phyloP scores from a whole-genome alignment of 2,329 filamentous ascomycete genomes.

The Laburnicola sp. region DNA sequence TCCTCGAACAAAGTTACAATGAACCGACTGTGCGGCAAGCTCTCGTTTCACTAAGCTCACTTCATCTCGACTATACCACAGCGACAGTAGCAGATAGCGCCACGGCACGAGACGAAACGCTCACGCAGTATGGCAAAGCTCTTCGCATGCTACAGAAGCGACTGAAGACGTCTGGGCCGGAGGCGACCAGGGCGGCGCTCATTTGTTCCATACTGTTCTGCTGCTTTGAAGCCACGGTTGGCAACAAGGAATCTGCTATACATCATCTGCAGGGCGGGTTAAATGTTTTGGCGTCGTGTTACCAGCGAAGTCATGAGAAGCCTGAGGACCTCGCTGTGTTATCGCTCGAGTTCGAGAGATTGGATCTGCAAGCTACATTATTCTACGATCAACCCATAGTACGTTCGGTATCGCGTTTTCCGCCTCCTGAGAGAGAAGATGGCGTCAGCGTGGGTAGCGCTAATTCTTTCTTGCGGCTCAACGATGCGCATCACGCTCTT shows the following conservation, averaged over 20 bases:
- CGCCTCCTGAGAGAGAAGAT: background rate
- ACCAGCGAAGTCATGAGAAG: background rate
- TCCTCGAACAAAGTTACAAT: constrained; percentile 8
- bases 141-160: constrained; percentile 8
- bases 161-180: background rate
- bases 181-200: background rate
- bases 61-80: constrained; percentile 10
- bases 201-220: constrained; percentile 10
- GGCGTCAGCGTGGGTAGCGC: no score
- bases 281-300: background rate
- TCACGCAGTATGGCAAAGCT: constrained; percentile 3
- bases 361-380: constrained; percentile 8
- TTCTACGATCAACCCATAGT: constrained; percentile 6
- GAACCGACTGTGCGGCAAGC: constrained; percentile 8
- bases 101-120: constrained; percentile 1
- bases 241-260: constrained; percentile 5
- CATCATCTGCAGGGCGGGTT: constrained; percentile 8
- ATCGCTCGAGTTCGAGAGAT: constrained; percentile 4
- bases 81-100: background rate
- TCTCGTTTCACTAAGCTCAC: constrained; percentile 5
- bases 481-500: constrained; percentile 4
- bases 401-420: background rate
- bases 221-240: constrained; percentile 10
- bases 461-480: background rate
- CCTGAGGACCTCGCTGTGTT: background rate